Conservation (phyloP, 495 filamentous ascomycete genomes). For the Penicillium herquei region DNA sequence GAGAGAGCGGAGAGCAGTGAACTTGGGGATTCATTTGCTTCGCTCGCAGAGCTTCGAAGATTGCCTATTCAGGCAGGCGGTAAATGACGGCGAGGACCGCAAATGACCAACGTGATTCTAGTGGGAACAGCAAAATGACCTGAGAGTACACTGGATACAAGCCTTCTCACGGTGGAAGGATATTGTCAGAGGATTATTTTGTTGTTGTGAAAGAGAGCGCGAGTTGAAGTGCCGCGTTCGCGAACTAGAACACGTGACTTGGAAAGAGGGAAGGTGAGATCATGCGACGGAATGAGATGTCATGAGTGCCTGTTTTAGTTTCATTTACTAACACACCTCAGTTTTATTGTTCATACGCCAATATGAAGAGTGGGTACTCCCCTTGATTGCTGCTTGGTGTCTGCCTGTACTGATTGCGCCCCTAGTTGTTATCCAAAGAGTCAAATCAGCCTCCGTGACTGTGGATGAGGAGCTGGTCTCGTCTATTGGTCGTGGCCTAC, state of each 20-base stretch:
- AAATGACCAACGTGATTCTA: background rate
- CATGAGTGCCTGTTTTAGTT: background rate
- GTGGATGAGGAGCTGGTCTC: constrained; percentile 91
- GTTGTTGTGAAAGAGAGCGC: background rate
- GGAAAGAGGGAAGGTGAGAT: no score
- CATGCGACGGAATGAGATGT: no score
- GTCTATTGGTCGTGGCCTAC: constrained; percentile 81
- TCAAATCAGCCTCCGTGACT: constrained; percentile 95
- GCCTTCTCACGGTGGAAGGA: no score
- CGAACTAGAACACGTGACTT: no score
- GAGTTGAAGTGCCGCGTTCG: no score
- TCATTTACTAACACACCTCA: no score
- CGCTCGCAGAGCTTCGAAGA: constrained; percentile 28
- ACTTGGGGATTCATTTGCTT: constrained; percentile 18
- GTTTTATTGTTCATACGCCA: no score
- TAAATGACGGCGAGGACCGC: constrained; percentile 1
- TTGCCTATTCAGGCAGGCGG: constrained; percentile 28
- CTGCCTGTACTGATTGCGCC: background rate
- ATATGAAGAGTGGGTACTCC: constrained; percentile 52
- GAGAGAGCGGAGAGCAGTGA: constrained; percentile 12
- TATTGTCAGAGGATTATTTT: background rate
- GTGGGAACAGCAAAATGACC: background rate
- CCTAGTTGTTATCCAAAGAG: constrained; percentile 88
- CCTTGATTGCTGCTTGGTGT: background rate
- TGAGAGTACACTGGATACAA: background rate